A percentile compares a stretch with the other conserved stretches of the same genome.
These are phyloP conservation scores for Luvunga scandens DNA, from an alignment of 345 rosid genomes.

Conservation along the genomic window DNA sequence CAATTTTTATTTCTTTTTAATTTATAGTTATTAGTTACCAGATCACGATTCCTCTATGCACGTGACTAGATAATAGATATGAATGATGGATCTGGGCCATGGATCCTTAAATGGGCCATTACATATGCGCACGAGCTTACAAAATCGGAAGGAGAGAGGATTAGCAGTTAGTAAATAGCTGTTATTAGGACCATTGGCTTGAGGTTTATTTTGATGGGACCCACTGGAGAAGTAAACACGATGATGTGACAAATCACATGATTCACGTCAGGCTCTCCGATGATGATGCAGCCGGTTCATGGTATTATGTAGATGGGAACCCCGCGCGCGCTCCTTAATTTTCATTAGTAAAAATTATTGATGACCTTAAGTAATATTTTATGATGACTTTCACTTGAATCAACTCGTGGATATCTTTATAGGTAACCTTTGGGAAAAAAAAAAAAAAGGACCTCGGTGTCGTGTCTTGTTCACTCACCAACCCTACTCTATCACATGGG, in stretches of 20 bases:
- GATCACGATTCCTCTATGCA: conserved; percentile 47
- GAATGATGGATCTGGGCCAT: conserved; percentile 43
- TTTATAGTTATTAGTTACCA: background rate
- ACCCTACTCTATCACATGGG: background rate
- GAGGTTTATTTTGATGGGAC: conserved; percentile 22
- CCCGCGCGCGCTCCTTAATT: background rate
- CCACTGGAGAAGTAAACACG: conserved; percentile 14
- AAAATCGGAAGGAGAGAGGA: conserved; percentile 30
- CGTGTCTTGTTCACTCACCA: background rate
- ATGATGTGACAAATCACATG: conserved; percentile 33
- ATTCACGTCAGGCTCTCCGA: background rate
- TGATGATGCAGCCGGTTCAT: conserved; percentile 7
- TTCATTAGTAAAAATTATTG: background rate
- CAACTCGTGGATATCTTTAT: conserved; percentile 17
- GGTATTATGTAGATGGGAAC: background rate
- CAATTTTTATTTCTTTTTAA: background rate
- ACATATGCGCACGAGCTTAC: background rate
- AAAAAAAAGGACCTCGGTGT: background rate
- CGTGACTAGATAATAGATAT: conserved; percentile 28
- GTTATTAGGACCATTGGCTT: conserved; percentile 23
- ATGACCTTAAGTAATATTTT: background rate
- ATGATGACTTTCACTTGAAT: conserved; percentile 12
- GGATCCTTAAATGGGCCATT: conserved; percentile 31
- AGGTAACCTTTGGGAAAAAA: conserved; percentile 18
- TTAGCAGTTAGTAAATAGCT: conserved; percentile 5